Evolutionary conservation across 352 stramenopile genomes (phyloP), one percentile per base, ranked within the genome.

Genomic region (Pythium utonaiense): DNA sequence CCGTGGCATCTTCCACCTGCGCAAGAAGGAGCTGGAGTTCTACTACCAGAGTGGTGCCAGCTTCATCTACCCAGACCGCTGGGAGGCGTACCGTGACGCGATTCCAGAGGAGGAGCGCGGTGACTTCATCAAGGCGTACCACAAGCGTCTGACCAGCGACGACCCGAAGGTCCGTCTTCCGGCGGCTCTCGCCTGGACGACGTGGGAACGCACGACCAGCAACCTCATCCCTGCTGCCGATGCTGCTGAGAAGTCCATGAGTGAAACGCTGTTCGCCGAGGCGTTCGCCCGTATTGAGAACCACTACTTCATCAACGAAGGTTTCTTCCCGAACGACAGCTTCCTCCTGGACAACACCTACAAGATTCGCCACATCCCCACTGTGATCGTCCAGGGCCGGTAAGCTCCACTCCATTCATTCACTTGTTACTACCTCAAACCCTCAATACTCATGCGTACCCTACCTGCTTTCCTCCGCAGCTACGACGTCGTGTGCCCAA

Each of bases 211-310:
- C 55, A 81, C 80, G 44, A 90, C 83, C 33, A 91, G 81, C 67
- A 95, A 93, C 61, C 74, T 95, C 54, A 86, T 89, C 27, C 85
- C 83, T 44, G 71, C 77, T 10, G 40, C 70, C 12, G 71, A 94
- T 60, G 75, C 79, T 1, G 77, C 72, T n/a, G 73, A 80, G 31
- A 90, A 91, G 74, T 91, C 82, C 41, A 93, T 89, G 75, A 74
- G 67, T 31, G 81, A 96, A 45, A 66, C 71, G 24, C 83, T 86
- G 62, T 96, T 97, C 60, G 83, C 88, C 8, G 79, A 96, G 61
- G 87, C 91, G 2, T 97, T 97, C 65, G 91, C 89, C 27, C 82
- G 91, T 47, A 97, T 98, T 60, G 91, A 98, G 73, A 96, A 95
- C 75, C 91, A 97, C 65, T 98, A 95, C 70, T 97, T 97, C 28